A percentile compares a stretch with the other conserved stretches of the same genome.
phyloP scores from a whole-genome alignment of 106 monocot species.

The Allium cepa region DNA sequence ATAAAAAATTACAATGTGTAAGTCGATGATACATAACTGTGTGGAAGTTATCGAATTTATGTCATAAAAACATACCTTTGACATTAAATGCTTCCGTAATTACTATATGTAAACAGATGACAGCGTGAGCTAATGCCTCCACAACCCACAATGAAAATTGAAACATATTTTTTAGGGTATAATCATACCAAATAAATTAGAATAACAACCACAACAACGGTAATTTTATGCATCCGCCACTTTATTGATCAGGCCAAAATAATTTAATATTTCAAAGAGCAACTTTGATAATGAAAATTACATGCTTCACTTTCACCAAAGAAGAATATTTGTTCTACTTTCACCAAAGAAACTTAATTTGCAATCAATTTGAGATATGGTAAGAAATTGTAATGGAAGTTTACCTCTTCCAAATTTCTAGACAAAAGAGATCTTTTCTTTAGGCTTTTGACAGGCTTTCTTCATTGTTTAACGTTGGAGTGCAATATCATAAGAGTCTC shows the following conservation, averaged over 20 bases:
- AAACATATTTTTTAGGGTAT: no score
- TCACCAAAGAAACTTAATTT: neutral
- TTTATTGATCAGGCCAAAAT: no score
- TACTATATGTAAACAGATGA: conserved; percentile 46
- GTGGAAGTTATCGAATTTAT: no score
- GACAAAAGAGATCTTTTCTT: conserved; percentile 88
- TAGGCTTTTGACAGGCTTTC: conserved; percentile 58
- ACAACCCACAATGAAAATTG: conserved; percentile 72
- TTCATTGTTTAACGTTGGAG: conserved; percentile 63
- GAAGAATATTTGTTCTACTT: no score
- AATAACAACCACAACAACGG: no score
- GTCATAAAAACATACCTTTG: conserved; percentile 45
- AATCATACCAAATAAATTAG: no score
- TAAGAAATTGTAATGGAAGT: neutral
- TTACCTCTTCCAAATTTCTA: conserved; percentile 74
- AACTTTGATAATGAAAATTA: neutral
- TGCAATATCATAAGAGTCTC: conserved; percentile 43
- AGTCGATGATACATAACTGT: no score
- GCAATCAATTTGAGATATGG: neutral
- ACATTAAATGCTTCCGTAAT: conserved; percentile 51
- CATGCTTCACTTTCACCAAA: no score
- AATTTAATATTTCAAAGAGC: neutral
- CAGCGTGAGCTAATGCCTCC: conserved; percentile 64
- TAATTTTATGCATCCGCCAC: no score
- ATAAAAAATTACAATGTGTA: no score